Evolutionary conservation across 2,329 filamentous ascomycete species (phyloP), one percentile per base, ranked within the genome.

Genomic region (Exutisphaerella laricina): DNA sequence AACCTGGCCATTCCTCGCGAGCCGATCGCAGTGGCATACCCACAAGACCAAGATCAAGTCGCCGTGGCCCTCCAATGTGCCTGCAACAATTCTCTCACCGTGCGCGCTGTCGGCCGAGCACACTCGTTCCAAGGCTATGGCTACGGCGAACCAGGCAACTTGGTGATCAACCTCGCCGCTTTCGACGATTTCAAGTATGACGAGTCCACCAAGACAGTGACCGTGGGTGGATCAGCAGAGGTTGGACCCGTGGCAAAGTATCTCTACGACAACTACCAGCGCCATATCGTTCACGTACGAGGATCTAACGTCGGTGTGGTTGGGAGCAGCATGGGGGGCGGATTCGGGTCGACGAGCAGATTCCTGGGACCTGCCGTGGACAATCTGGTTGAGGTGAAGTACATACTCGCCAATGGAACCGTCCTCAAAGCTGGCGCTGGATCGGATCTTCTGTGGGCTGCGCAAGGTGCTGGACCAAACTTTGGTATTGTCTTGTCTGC

Each of bases 381-480:
- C 23, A 26, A 12, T 26, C 12, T 26, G 12, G 23, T 26, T 12
- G 23, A 26, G 23, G 23, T 26, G 6, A 12, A 26, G 12, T 26
- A 26, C 23, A 26, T 26, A 12, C 23, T 26, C 12, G 6, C 6
- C 23, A 26, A 26, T 12, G 23, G 23, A 26, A 7, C 23, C 23
- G 23, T 26, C 12, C 6, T 26, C 6, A 26, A 6, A 6, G 23
- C 23, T 7, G 6, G 23, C 23, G 23, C 23, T 12, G 23, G 23
- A 6, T 26, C 38, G 9, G 50, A 53, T 17, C 34, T 53, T 1
- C 45, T 43, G 17, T 53, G 50, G 48, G 48, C 29, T 12, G 29
- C 46, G 30, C 20, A 41, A 29, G 50, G 48, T 25, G 47, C 41
- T 22, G 50, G 50, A 5, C 44, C 45, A 16, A 53, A 50, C 26